phyloP scores from a whole-genome alignment of 768 basidiomycete genomes.

The Hygrophorus pudorinus region DNA sequence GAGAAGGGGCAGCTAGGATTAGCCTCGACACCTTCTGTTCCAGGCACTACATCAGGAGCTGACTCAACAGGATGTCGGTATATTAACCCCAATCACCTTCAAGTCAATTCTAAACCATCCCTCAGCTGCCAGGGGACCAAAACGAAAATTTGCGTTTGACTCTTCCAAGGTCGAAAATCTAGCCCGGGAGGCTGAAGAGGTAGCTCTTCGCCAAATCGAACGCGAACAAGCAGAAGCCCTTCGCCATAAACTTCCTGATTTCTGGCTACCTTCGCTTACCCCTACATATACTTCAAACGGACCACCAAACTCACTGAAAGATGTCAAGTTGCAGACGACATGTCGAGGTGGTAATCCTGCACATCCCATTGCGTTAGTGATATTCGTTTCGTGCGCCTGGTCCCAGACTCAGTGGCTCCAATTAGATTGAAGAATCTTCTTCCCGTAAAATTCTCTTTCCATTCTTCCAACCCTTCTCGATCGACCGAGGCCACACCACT shows the following conservation, averaged over 20 bases:
- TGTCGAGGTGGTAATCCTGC: slow-evolving; percentile 75
- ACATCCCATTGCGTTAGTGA: slow-evolving; percentile 67
- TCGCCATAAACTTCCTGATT: slow-evolving; percentile 87
- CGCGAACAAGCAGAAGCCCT: slow-evolving; percentile 78
- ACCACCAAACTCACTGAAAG: slow-evolving; percentile 55
- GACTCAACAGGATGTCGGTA: slow-evolving; percentile 22
- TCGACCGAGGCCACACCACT: slow-evolving; percentile 29
- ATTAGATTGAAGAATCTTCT: slow-evolving; percentile 73
- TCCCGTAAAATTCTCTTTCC: slow-evolving; percentile 69
- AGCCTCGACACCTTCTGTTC: slow-evolving; percentile 30
- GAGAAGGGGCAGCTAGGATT: slow-evolving; percentile 78
- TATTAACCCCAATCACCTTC: slow-evolving; percentile 17
- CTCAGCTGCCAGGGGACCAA: slow-evolving; percentile 46
- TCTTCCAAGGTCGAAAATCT: slow-evolving; percentile 58
- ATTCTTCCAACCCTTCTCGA: slow-evolving; percentile 25
- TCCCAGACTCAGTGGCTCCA: background rate
- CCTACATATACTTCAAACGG: slow-evolving; percentile 65
- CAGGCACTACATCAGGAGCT: slow-evolving; percentile 29
- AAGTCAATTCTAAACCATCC: background rate
- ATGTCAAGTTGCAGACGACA: slow-evolving; percentile 80
- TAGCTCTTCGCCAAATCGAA: slow-evolving; percentile 74
- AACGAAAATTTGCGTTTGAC: slow-evolving; percentile 85
- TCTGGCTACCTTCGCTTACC: slow-evolving; percentile 92
- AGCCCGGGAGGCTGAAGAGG: slow-evolving; percentile 78
- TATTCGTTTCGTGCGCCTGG: slow-evolving; percentile 3